Base-by-base conservation (phyloP, 176 grass and related monocot species). In the Carex littledalei region DNA sequence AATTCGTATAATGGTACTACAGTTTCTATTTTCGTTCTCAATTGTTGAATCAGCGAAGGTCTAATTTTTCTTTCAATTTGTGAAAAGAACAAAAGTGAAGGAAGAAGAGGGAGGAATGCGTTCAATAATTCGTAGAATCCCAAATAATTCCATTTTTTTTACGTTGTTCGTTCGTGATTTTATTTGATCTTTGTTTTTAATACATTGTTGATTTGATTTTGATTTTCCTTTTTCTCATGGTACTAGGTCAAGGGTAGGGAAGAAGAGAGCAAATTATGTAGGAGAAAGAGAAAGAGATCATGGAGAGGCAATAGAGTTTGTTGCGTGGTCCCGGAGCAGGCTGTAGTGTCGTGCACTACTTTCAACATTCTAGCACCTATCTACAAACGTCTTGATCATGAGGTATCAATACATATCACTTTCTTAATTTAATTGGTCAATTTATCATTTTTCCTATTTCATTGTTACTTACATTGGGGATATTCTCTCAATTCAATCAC, bases 281-380 rank as follows among this genome's bases (percentile, higher is more conserved):
- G 56, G 80, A 69, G 43, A 52, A 68, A 84, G 81, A 78, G 65
- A 65, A 88, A 77, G 41, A 80, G 60, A 29, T 17, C 17, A 56
- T 34, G 67, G 37, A 67, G 60, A 1, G 35, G 29, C n/a, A 78
- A 55, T 1, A 78, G 70, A 45, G 32, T 77, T 37, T 75, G 14
- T 63, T 75, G 52, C 18, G 12, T 75, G 31, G 15, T 21, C 53
- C 74, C 78, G 64, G 64, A 49, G 66, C 64, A 85, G 15, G 67
- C n/a, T 18, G 62, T 61, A 0, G 6, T 91, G 34, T 91, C 89
- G n/a, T 91, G 86, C 24, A 91, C 89, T 45, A 91, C 89, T 71
- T 91, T 91, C 89, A 91, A 91, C 89, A 91, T 91, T 82, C 83
- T 91, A 55, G 89, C 89, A 20, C 89, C 89, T 35, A 91, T 91